Base-by-base conservation (phyloP, 495 filamentous ascomycete genomes). In the Sphaerosporella brunnea region DNA sequence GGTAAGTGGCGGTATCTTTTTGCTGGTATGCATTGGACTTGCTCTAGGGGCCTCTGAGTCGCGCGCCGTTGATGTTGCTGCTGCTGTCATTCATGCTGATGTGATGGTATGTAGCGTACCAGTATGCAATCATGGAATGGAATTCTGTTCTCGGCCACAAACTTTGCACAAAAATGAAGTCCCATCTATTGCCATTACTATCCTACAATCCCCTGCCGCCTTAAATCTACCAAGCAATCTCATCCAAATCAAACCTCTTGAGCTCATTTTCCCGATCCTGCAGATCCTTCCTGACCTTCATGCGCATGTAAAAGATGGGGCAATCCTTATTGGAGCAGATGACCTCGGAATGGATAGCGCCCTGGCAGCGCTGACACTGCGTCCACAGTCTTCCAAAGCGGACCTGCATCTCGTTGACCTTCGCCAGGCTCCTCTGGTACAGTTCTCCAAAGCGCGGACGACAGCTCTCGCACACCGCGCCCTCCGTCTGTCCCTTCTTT, bases 211-310 rank as follows among this genome's bases (percentile, higher is more conserved):
- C n/a, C n/a, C n/a, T n/a, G n/a, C n/a, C n/a, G n/a, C n/a, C n/a
- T n/a, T n/a, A n/a, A n/a, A 32, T 32, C 19, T 43, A 48, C 45
- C 45, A 48, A 8, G 45, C 5, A 8, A 48, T 23, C 36, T 48
- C 69, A 64, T 93, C 90, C 53, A 75, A 73, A 70, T 97, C 90
- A 67, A 96, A 99, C 60, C 90, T 68, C 60, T 70, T 72, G 58
- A 96, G 55, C 61, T 99, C 92, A 69, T 83, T 94, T 50, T 85
- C 85, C 2, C 74, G 77, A 68, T 99, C 90, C 63, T 95, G 86
- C 36, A 96, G 77, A 62, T 99, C 90, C 68, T 96, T 99, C 75
- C 93, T 93, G 21, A 86, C 87, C 69, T 99, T 99, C 90, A 99
- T 99, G 3, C 90, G 79, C 90, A 96, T 99, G 61, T 99, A 99